Base-by-base conservation (phyloP, 2,329 filamentous ascomycete genomes). In the Knufia petricola region DNA sequence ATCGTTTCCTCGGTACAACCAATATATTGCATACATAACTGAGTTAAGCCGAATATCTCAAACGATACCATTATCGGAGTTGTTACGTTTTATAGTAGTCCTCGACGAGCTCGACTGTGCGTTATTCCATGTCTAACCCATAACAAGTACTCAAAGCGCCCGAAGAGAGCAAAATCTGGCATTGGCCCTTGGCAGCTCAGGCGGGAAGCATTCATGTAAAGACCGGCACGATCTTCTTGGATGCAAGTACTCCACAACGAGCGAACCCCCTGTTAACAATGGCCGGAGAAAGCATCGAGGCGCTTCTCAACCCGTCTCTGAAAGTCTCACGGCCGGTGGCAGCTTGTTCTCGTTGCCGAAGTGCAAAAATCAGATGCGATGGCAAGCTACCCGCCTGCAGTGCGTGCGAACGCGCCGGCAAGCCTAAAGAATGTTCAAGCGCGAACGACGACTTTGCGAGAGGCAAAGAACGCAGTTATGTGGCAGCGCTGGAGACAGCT, bases 321-420 rank as follows among this genome's bases (percentile, higher is more conserved):
- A 77, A 81, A 59, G 85, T 90, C 54, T 88, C 84, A 61, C 76
- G 85, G 54, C 85, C 85, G 3, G 84, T 87, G 43, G 84, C 84
- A 48, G 85, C 85, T 20, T 90, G 85, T 64, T 85, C 84, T 51
- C 75, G 84, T 72, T 90, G 85, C 70, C 86, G 92, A 52, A 79
- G 84, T 52, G 89, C 90, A 47, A 98, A 98, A 71, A 88, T 96
- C 64, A 95, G 94, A 80, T 98, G 92, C 62, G 92, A 96, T 69
- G 90, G 92, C 53, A 95, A 95, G 66, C 73, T 96, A 31, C 92
- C 92, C 9, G 88, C 89, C 6, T 98, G 92, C 63, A 94, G 88
- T 6, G 90, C 90, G 15, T 96, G 92, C 63, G 90, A 95, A 66
- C 89, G 88, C 67, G 87, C 87, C 12, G 88, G 89, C 24, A 84